A percentile compares a stretch with the other conserved stretches of the same genome.
phyloP scores from a whole-genome alignment of 2,329 filamentous ascomycete species.

The Fonsecaea erecta region DNA sequence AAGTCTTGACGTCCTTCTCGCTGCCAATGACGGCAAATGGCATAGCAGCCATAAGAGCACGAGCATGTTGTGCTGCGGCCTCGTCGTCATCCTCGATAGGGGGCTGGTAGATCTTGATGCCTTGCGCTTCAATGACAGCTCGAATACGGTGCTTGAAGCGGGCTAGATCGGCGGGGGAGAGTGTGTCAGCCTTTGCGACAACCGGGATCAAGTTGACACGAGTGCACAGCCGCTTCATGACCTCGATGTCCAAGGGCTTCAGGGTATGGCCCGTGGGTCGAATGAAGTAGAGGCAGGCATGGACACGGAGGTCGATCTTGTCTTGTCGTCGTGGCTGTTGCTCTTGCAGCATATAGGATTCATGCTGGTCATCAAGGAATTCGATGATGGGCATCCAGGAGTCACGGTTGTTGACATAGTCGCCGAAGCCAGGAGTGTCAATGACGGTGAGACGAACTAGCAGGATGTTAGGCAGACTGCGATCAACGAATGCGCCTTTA shows the following conservation, averaged over 20 bases:
- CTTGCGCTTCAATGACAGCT: slow-evolving; percentile 94
- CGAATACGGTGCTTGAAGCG: slow-evolving; percentile 96
- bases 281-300: slow-evolving; percentile 99
- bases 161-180: slow-evolving; percentile 87
- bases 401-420: slow-evolving; percentile 99
- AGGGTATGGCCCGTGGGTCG: slow-evolving; percentile 96
- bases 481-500: slow-evolving; percentile 3
- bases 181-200: slow-evolving; percentile 96
- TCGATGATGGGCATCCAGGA: slow-evolving; percentile 99
- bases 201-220: slow-evolving; percentile 98
- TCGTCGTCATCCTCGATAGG: slow-evolving; percentile 98
- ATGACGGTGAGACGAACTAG: slow-evolving; percentile 96
- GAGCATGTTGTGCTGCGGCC: slow-evolving; percentile 90
- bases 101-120: slow-evolving; percentile 99
- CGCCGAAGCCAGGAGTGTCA: slow-evolving; percentile 97
- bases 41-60: slow-evolving; percentile 94
- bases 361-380: slow-evolving; percentile 99
- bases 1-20: slow-evolving; percentile 98
- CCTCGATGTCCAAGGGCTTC: slow-evolving; percentile 98
- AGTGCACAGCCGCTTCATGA: slow-evolving; percentile 98
- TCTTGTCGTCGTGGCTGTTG: slow-evolving; percentile 96
- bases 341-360: slow-evolving; percentile 99
- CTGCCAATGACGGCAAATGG: slow-evolving; percentile 98
- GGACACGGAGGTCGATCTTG: slow-evolving; percentile 99
- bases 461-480: slow-evolving; percentile 26